Evolutionary conservation across 2,329 filamentous ascomycete species (phyloP), one percentile per base, ranked within the genome.

Genomic region (Diaporthe eres): DNA sequence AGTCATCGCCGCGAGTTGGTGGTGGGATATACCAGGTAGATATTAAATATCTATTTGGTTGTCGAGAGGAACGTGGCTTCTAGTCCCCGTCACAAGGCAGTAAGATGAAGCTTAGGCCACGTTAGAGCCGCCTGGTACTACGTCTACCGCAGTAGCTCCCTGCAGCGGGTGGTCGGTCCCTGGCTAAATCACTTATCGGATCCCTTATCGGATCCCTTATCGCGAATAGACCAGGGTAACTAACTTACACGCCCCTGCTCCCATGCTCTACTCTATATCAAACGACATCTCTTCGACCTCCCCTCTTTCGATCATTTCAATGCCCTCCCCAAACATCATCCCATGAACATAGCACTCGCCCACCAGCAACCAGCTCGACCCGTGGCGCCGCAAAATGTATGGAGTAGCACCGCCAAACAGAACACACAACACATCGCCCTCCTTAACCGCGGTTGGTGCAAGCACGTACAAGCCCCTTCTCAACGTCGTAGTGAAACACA

Each of bases 81-180:
- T 34, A 44, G 71, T 65, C 47, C 47, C 15, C 42, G 12, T 22
- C 44, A 22, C 71, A 12, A 58, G 68, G 37, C 39, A 58, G 34
- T 31, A 53, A 63, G 71, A 31, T 25, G 57, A 65, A 65, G 47
- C 71, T 55, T 17, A 73, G 71, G 71, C 71, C 71, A 73, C 71
- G 71, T 72, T 51, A 47, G 60, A 65, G 37, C 58, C 44, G 17
- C 6, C n/a, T 44, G 28, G n/a, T 44, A 19, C 34, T 34, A 34
- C 34, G 34, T 34, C 34, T 34, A 34, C 34, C 34, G 8, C 34
- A 34, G 34, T 34, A 34, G 34, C 34, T 44, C 3, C 58, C n/a
- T 25, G 17, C 57, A 42, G 34, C 39, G 57, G 57, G 34, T 13
- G 15, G 57, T 60, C 34, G 58, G 58, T 42, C 37, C 37, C 37